These are phyloP conservation scores for Plasmodium vivax DNA, from an alignment of 169 alveolate species.

Conservation along the genomic window DNA sequence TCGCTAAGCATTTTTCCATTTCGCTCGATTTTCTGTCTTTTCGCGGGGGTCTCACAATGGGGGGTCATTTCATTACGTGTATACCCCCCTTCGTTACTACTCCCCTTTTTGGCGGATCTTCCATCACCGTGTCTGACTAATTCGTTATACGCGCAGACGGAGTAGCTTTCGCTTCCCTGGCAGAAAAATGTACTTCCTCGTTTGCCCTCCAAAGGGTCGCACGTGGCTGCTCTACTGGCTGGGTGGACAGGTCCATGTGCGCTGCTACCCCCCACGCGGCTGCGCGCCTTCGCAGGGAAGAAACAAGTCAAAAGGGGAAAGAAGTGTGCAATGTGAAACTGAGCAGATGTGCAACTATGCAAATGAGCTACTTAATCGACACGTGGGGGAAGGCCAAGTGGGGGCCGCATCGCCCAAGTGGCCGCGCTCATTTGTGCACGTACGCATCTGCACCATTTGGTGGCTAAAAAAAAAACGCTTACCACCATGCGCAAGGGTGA, in stretches of 20 bases:
- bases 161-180: not conserved
- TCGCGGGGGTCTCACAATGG: not conserved
- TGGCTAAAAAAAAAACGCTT: conserved; percentile 12
- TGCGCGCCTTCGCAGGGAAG: not conserved
- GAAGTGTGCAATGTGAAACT: not conserved
- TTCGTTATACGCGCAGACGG: not conserved
- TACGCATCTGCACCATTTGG: not conserved
- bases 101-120: not conserved
- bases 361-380: not conserved
- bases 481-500: conserved; percentile 26
- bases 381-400: not conserved
- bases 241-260: not conserved
- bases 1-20: conserved; percentile 6
- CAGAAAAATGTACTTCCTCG: not conserved
- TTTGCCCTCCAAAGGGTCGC: not conserved
- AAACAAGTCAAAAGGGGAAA: not conserved
- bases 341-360: not conserved
- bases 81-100: not conserved
- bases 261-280: not conserved
- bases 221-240: not conserved
- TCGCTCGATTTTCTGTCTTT: not conserved
- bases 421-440: not conserved
- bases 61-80: not conserved
- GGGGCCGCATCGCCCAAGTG: not conserved
- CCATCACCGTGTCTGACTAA: not conserved